Base-by-base conservation (phyloP, 2,329 filamentous ascomycete genomes). In the Xylaria sp. region DNA sequence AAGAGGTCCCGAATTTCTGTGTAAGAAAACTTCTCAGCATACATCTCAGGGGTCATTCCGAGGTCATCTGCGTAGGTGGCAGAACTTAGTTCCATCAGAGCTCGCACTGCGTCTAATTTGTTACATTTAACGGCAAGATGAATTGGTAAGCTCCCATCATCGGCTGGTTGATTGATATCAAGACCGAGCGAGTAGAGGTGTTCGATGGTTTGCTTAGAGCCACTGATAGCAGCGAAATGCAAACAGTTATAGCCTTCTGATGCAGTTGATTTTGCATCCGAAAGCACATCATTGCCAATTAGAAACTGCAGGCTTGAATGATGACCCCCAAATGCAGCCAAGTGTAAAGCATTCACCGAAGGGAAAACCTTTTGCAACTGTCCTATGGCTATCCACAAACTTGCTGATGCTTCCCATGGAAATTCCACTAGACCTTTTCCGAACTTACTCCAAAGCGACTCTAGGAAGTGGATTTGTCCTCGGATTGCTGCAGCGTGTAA, bases 71-170 rank as follows among this genome's bases (percentile, higher is more conserved):
- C 4, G 12, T 7, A 4, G 37, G 6, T 31, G n/a, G 14, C 25
- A 17, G 57, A 60, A 42, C 57, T 50, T 23, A 54, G 21, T 12
- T 40, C 15, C 7, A 54, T 4, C 4, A 60, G 4, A 38, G 25
- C 33, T n/a, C 42, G 5, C 4, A 60, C 50, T 1, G 33, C 50
- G 5, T 4, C 3, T 17, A 12, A 1, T 12, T 55, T 9, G 12
- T 35, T 33, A 15, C n/a, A 14, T n/a, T 11, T 40, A 8, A 43
- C 40, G 0, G 57, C 57, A 25, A 60, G 25, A 54, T 60, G 57
- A 14, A 60, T 25, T 9, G 57, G 57, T 3, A 60, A 50, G 1
- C 31, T 54, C 14, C 57, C 57, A 23, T 60, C 50, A 17, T 54
- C 35, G 1, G 57, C 21, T 12, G 50, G 23, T 7, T 56, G 23